Conservation (phyloP, 75 land plant genomes). For the Azolla pinnata region DNA sequence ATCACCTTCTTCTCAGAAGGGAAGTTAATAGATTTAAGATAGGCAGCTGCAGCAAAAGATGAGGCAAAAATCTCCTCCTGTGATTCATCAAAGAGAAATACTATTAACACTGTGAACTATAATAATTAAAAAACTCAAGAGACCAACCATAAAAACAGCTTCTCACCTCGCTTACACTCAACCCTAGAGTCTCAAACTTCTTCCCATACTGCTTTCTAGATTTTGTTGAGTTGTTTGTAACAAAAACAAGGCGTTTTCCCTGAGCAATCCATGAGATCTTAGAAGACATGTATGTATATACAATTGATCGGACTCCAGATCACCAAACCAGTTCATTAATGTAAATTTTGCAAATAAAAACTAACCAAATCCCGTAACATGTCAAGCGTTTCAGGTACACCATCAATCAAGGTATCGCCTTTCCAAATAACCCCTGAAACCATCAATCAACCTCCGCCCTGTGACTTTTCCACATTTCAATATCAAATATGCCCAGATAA, state of each 20-base stretch:
- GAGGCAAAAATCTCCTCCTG: slow-evolving; percentile 99
- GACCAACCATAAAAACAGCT: background rate
- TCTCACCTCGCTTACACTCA: slow-evolving; percentile 70
- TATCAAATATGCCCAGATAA: no score
- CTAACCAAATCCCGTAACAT: slow-evolving; percentile 74
- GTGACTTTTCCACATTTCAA: no score
- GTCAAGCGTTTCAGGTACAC: slow-evolving; percentile 94
- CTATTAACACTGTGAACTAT: background rate
- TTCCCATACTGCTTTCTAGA: slow-evolving; percentile 98
- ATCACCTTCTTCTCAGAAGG: slow-evolving; percentile 90
- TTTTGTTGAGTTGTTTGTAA: slow-evolving; percentile 98
- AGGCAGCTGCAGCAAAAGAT: slow-evolving; percentile 99
- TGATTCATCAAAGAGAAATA: no score
- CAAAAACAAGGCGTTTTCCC: slow-evolving; percentile 95
- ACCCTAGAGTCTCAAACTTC: slow-evolving; percentile 93
- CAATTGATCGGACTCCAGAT: no score
- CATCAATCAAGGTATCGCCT: slow-evolving; percentile 83
- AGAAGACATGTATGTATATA: background rate
- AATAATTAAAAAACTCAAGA: background rate
- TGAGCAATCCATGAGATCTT: slow-evolving; percentile 13
- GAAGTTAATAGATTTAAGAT: slow-evolving; percentile 80
- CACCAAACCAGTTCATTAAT: background rate
- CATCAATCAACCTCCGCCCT: no score
- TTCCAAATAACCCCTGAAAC: slow-evolving; percentile 93
- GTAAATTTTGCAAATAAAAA: background rate